Evolutionary conservation across 2,329 filamentous ascomycete genomes (phyloP), one percentile per base, ranked within the genome.

Genomic region (Cercospora sp.): DNA sequence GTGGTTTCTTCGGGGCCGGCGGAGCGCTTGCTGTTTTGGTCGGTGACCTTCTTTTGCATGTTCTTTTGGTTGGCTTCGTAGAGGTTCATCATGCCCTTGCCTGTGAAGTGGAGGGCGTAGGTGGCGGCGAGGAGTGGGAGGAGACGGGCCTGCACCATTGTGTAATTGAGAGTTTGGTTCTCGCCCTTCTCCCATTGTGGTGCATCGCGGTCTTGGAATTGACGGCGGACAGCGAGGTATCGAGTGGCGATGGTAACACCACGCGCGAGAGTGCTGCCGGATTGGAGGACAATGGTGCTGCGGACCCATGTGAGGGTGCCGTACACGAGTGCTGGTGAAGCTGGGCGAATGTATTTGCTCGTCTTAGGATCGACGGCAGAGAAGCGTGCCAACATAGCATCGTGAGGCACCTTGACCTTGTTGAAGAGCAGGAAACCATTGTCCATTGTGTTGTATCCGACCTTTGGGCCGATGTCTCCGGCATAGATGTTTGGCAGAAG

Each of bases 341-440:
- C 85, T 5, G 90, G 90, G 24, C 87, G 86, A 61, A 88, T 80
- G 77, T 93, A 93, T 76, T 88, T 88, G 80, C 86, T 86, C 3
- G 89, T 91, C 57, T 86, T 83, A 2, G 88, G 86, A 75, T 93
- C 89, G 61, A 93, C 85, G 3, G 86, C 82, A 0, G 90, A 90
- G 81, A 89, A 93, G n/a, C 86, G 84, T 12, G 88, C 87, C 61
- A 93, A 81, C 89, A 93, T 91, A 80, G 88, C 90, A 71, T 88
- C 80, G 76, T 93, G 90, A 1, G 91, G 91, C 16, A 93, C 83
- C 79, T 92, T 91, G 80, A 91, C 84, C 18, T 92, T 83, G 81
- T 93, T 93, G 80, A 94, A 89, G 24, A 93, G 85, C 10, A 93
- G 81, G 83, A 91, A 93, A 1, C 91, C 91, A 73, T 93, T 94